Evolutionary conservation across 306 rosid species (phyloP), one percentile per base, ranked within the genome.

Genomic region (Quercus variabilis): DNA sequence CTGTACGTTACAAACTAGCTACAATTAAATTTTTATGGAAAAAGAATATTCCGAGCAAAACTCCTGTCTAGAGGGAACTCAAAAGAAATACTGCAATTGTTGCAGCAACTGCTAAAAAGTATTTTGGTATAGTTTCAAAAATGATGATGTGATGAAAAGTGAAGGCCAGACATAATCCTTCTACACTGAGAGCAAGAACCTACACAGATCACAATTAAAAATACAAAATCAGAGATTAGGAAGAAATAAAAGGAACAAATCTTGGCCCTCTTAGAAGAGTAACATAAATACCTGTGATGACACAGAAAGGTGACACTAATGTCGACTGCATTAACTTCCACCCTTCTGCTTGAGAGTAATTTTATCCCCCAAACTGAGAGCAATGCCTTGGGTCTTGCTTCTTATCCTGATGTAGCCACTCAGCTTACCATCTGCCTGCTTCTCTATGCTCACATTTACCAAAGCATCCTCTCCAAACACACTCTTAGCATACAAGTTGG

Each of bases 331-430:
- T 26, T 58, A 59, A 59, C 30, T 20, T 59, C 89, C 73, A 73
- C 97, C 99, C 89, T 91, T 96, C 90, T 96, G 99, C 84, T 96
- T 96, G 93, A 96, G 88, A 62, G 99, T 96, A 86, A 96, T 93
- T 89, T 96, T 96, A 81, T 96, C 99, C 51, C 99, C 99, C 7
- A 96, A 97, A 85, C 98, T 93, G 49, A 96, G 93, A 69, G 98
- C 99, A 76, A 96, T 96, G 60, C 99, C 99, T 83, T 96, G 99
- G 71, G 99, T 96, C 86, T 96, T 96, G 85, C 99, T 96, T 89
- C 99, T 93, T 81, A 96, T 96, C 88, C 99, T 89, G 87, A 96
- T 96, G 88, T 93, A 96, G 57, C 99, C 99, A 72, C 92, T 87
- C 81, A 96, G 90, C 90, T 96, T 96, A 54, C 87, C 92, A 67